These are phyloP conservation scores for Fraxinus velutina DNA, from an alignment of 305 asterid genomes.

Conservation along the genomic window DNA sequence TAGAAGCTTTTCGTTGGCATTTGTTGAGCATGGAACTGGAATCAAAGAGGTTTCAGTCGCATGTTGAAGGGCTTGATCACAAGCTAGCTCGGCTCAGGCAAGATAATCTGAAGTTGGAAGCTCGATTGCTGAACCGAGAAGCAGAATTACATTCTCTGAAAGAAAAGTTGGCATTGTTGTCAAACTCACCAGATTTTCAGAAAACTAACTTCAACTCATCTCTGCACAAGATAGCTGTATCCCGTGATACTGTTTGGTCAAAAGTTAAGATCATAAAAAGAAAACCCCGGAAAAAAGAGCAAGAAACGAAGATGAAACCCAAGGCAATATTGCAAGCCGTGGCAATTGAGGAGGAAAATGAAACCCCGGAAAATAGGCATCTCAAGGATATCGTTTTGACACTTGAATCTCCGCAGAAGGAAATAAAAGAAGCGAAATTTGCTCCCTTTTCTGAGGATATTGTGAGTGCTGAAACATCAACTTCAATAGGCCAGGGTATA, in stretches of 20 bases:
- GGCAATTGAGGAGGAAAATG: slow-evolving; percentile 29
- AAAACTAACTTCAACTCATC: slow-evolving; percentile 43
- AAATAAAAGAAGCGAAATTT: slow-evolving; percentile 32
- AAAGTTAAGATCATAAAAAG: slow-evolving; percentile 60
- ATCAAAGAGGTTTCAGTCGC: slow-evolving; percentile 62
- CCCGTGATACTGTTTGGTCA: slow-evolving; percentile 57
- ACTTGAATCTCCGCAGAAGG: slow-evolving; percentile 42
- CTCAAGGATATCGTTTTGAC: slow-evolving; percentile 60
- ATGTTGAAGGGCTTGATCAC: slow-evolving; percentile 50
- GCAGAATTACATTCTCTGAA: slow-evolving; percentile 57
- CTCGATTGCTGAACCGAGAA: slow-evolving; percentile 49
- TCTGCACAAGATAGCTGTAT: slow-evolving; percentile 31
- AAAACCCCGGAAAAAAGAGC: slow-evolving; percentile 47
- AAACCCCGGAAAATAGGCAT: slow-evolving; percentile 29
- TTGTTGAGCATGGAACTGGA: slow-evolving; percentile 72
- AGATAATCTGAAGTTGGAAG: slow-evolving; percentile 59
- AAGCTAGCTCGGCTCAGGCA: slow-evolving; percentile 53
- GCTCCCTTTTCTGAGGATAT: slow-evolving; percentile 27
- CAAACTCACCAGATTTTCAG: slow-evolving; percentile 49
- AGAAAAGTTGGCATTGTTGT: slow-evolving; percentile 49
- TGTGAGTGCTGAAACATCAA: slow-evolving; percentile 36
- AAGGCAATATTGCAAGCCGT: slow-evolving; percentile 30
- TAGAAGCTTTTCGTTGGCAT: slow-evolving; percentile 74
- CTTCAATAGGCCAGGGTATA: slow-evolving; percentile 30
- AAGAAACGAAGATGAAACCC: slow-evolving; percentile 32